Base-by-base conservation (phyloP, 495 filamentous ascomycete genomes). In the Aspergillus haitiensis region DNA sequence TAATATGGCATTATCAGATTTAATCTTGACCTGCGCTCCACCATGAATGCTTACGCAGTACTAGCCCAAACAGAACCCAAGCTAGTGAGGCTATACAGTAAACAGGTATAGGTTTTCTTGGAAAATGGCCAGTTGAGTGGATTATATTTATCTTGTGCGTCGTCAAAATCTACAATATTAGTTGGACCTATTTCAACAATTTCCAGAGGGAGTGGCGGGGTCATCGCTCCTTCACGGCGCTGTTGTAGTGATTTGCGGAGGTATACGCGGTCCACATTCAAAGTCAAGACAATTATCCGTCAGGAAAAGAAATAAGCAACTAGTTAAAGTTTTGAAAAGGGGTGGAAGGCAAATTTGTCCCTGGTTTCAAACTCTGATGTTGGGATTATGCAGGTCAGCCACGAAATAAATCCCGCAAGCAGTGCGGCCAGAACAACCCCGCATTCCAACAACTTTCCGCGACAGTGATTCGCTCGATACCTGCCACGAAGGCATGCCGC, bases 31-130 rank as follows among this genome's bases (percentile, higher is more conserved):
- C 42, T 9, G n/a, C 12, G 12, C 13, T 50, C 18, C 47, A 46
- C 4, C 10, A 27, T 50, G 6, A 50, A 32, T 50, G 7, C 47
- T 32, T 50, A 50, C 47, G 47, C 47, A 16, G 47, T 50, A n/a
- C 47, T 50, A 11, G 47, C 47, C 47, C 47, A 50, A 27, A 50
- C 47, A 1, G 47, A 50, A 11, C 47, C 47, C 47, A 50, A n/a
- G 47, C 47, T 50, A 50, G 47, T 50, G 47, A 50, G 47, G 31
- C 47, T 50, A 50, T 50, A 50, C 3, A 50, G 18, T 2, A 50
- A 27, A 13, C 47, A 31, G 7, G 47, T 50, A 13, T 50, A 33
- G 18, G 47, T 33, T 18, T 50, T 50, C n/a, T 50, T 50, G 9
- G 21, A 31, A 50, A 50, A 50, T 32, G 16, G 47, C 47, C 47